phyloP scores from a whole-genome alignment of 768 basidiomycete species.

The Leccinum disarticulatum region DNA sequence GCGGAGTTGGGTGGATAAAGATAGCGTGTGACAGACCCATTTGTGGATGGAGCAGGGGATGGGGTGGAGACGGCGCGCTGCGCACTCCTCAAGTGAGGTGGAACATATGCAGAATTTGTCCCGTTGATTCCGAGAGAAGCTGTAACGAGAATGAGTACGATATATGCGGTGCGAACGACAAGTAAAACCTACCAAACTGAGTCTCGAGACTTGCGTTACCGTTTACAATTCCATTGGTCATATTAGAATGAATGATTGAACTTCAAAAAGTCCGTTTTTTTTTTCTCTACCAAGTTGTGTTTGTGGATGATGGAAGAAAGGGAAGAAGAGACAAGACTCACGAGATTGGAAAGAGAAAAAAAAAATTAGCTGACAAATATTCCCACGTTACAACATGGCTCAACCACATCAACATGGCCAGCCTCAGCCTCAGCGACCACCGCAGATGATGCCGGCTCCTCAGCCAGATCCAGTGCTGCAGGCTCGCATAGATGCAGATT shows the following conservation, averaged over 20 bases:
- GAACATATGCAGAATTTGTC: slow-evolving; percentile 79
- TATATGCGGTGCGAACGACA: background rate
- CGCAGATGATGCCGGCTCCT: slow-evolving; percentile 44
- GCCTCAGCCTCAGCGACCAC: slow-evolving; percentile 37
- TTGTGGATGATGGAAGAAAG: slow-evolving; percentile 28
- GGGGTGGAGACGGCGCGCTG: slow-evolving; percentile 78
- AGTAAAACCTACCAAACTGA: slow-evolving; percentile 59
- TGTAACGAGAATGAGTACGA: slow-evolving; percentile 28
- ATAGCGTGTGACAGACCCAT: slow-evolving; percentile 48
- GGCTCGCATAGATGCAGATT: slow-evolving; percentile 75
- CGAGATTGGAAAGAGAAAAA: slow-evolving; percentile 19
- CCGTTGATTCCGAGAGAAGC: slow-evolving; percentile 74
- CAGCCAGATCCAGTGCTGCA: slow-evolving; percentile 71
- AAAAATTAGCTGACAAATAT: slow-evolving; percentile 32
- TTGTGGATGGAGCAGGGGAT: slow-evolving; percentile 32
- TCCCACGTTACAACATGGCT: slow-evolving; percentile 46
- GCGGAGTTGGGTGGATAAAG: slow-evolving; percentile 11
- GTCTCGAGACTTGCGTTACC: slow-evolving; percentile 68
- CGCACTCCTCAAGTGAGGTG: slow-evolving; percentile 81
- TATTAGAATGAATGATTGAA: slow-evolving; percentile 52
- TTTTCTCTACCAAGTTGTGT: slow-evolving; percentile 26
- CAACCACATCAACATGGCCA: slow-evolving; percentile 53
- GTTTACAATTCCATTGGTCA: slow-evolving; percentile 93
- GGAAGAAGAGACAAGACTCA: slow-evolving; percentile 23
- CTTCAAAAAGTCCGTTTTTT: slow-evolving; percentile 25